Percentiles rank a stretch among this genome's conserved stretches.
Conservation (phyloP, 106 monocot genomes). For the Chionographis japonica region DNA sequence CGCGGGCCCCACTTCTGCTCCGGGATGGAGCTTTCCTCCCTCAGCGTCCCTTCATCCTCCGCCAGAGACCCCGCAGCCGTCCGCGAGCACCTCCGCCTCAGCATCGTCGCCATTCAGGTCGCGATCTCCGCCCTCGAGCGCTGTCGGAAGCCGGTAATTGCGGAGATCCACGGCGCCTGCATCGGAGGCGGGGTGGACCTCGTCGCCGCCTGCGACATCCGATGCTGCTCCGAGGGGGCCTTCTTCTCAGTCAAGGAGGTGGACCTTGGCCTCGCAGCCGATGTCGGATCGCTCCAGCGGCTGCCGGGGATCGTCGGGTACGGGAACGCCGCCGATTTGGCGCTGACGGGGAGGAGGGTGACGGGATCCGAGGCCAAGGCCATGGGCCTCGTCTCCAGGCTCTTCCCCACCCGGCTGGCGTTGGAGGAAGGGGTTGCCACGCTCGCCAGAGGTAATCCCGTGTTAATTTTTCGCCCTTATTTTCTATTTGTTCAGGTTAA, state of each 20-base stretch:
- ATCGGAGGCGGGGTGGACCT: constrained; percentile 86
- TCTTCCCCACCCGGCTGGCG: constrained; percentile 34
- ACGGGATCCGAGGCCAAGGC: constrained; percentile 58
- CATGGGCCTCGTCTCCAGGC: constrained; percentile 76
- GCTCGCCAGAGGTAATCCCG: constrained; percentile 56
- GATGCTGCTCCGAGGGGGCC: constrained; percentile 57
- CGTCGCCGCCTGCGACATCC: constrained; percentile 71
- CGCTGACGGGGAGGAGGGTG: constrained; percentile 71
- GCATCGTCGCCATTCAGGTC: constrained; percentile 59
- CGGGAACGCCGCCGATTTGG: constrained; percentile 80
- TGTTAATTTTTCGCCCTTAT: not conserved
- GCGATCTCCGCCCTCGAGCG: constrained; percentile 63
- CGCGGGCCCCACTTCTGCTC: constrained; percentile 79
- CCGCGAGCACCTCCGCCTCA: constrained; percentile 39
- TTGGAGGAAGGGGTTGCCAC: constrained; percentile 43
- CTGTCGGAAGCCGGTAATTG: constrained; percentile 88
- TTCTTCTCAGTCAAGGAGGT: constrained; percentile 90
- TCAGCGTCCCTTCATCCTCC: constrained; percentile 18
- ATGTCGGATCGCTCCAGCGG: constrained; percentile 86
- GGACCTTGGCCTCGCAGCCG: constrained; percentile 73
- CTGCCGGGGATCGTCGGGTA: constrained; percentile 74
- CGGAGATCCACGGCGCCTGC: constrained; percentile 82
- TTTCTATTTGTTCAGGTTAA: not conserved
- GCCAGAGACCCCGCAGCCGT: constrained; percentile 20
- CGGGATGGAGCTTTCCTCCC: constrained; percentile 68